Base-by-base conservation (phyloP, 345 rosid species). In the Eucalyptus cloeziana region DNA sequence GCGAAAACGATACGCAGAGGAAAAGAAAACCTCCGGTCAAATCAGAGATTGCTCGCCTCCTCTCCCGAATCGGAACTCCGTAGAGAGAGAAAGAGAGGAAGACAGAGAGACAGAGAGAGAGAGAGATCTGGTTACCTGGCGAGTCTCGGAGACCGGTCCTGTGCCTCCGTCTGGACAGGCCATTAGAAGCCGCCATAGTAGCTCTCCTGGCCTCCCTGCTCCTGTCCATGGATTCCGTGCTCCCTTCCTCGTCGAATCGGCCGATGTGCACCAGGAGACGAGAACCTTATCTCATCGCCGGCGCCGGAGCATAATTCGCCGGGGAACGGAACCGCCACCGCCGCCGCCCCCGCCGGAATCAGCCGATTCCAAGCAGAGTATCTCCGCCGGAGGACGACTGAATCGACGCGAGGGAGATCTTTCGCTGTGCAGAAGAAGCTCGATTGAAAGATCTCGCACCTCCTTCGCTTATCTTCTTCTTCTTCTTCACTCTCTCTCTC, bases 141-240 rank as follows among this genome's bases (percentile, higher is more conserved):
- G 99, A 96, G 88, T 97, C 99, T 91, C 99, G 95, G 86, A 94
- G 94, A 90, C 95, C 92, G 89, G 95, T 93, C 86, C 99, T 92
- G 89, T 96, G 98, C 71, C 99, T 88, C 86, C 99, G 94, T 85
- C 99, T 91, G 16, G 99, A 86, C 89, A 94, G 90, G 85, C 98
- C 98, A 93, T 95, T 96, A 22, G 96, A 93, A 52, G 96, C 92
- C 58, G 96, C 94, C 94, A 94, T 92, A 81, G 93, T 92, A 43
- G 94, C 91, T 93, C 99, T 93, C 89, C 98, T 95, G 87, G 95
- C 95, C 90, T 98, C 99, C 92, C 99, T 94, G 92, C 91, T 95
- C 92, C 99, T 94, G 91, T 98, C 99, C 99, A 98, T 98, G 60
- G 83, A 21, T 40, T 15, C 69, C 33, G 31, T 24, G 47, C 40